Evolutionary conservation across 805 yeast species (phyloP), one percentile per base, ranked within the genome.

Genomic region (Lipomyces orientalis): DNA sequence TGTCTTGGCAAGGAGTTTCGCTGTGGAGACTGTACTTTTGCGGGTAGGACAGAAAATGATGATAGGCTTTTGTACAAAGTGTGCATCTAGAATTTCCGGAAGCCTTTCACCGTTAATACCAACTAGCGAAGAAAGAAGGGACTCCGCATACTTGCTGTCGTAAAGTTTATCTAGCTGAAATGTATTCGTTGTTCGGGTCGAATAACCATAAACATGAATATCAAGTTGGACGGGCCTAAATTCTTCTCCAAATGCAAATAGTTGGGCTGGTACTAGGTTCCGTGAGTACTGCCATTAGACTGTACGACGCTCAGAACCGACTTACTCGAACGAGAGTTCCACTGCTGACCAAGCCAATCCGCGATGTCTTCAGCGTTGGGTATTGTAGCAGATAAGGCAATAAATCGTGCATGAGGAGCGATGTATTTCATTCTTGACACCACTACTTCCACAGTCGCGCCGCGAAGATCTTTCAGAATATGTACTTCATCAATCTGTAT

Each of bases 401-500:
- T 73, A 22, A 84, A 77, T 64, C 87, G 76, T n/a, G 84, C 69
- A 39, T 72, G 62, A 0, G 65, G 55, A 39, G 81, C 78, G 65
- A 81, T 71, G 34, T 76, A 75, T 65, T 81, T 83, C 85, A 84
- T 82, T 70, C 87, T 76, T 0, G 86, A 82, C 0, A 81, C 73
- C 2, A 83, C 83, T 0, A 81, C 85, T 69, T 84, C 87, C 49
- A 84, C 73, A 1, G 82, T 79, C 0, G 87, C 80, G 0, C 87
- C 87, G 58, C 87, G 74, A n/a, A 74, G 70, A 35, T 83, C 86
- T 60, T 80, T 77, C 43, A 84, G 71, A 12, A 80, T 78, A 70
- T 84, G 87, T 14, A 85, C 78, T 66, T 85, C 87, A 76, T 84
- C 87, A 31, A 79, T 0, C 97, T 96, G 0, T 88, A 88, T n/a